Evolutionary conservation across 345 rosid genomes (phyloP), one percentile per base, ranked within the genome.

Genomic region (Eucalyptus erythrocorys): DNA sequence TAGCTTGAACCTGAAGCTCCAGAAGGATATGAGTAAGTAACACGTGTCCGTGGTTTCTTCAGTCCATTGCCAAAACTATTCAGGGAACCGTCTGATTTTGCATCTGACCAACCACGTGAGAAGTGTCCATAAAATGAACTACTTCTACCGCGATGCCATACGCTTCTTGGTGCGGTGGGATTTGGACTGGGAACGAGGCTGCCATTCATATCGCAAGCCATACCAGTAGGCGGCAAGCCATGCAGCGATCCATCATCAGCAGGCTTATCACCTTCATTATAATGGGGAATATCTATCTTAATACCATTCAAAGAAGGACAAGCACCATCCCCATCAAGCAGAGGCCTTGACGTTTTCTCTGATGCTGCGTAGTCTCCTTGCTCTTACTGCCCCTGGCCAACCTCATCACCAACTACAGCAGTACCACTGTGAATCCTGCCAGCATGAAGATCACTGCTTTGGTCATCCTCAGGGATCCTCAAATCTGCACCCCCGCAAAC

Each of bases 31-130:
- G 96, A 93, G 91, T 98, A 97, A 32, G 99, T 95, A 71, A 98
- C 99, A 91, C 94, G 98, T 51, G 99, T 98, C 27, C 97, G 94
- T 32, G 94, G 98, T 91, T 94, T 96, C 95, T 95, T 97, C 42
- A 97, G 98, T 90, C 98, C 97, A 92, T 89, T 94, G 87, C 95
- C 94, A 92, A 98, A 94, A 91, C 93, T 94, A 89, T 90, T 92
- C 88, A 91, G 92, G 86, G 93, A 90, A 86, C 93, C 89, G 27
- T 94, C 98, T 86, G 92, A 89, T 92, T 91, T 97, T 86, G 93
- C 94, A 88, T 96, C 97, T 15, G 96, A 93, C 98, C 97, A 95
- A 89, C 97, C 94, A 93, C 90, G 96, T 32, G 93, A 87, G 87
- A 91, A 93, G 91, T 91, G 89, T 50, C 94, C 94, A 90, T 88